A percentile compares a stretch with the other conserved stretches of the same genome.
phyloP scores from a whole-genome alignment of 495 filamentous ascomycete genomes.

The Entonaema liquescens region DNA sequence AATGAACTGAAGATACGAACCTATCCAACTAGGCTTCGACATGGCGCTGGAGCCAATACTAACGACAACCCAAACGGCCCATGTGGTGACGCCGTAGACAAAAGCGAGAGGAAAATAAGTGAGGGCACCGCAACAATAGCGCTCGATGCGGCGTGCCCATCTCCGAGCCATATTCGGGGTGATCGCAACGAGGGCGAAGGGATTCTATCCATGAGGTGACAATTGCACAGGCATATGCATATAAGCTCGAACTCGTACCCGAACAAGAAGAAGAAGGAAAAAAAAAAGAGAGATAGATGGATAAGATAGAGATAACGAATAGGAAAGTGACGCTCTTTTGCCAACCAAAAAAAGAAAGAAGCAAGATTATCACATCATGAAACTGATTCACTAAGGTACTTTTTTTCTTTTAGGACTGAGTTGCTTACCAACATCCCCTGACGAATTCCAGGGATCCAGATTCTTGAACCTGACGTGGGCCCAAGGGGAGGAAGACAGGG shows the following conservation, averaged over 20 bases:
- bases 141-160: slow-evolving; percentile 82
- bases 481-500: neutral
- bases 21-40: slow-evolving; percentile 69
- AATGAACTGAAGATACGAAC: slow-evolving; percentile 57
- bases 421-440: slow-evolving; percentile 1
- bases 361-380: slow-evolving; percentile 36
- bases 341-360: slow-evolving; percentile 14
- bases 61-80: slow-evolving; percentile 88
- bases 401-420: slow-evolving; percentile 9
- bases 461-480: neutral
- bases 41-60: slow-evolving; percentile 69
- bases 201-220: slow-evolving; percentile 40
- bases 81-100: slow-evolving; percentile 87
- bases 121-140: slow-evolving; percentile 78
- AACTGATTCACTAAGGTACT: slow-evolving; percentile 15
- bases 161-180: slow-evolving; percentile 53
- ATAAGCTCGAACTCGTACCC: neutral
- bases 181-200: slow-evolving; percentile 41
- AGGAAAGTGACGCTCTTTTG: slow-evolving; percentile 13
- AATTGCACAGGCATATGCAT: slow-evolving; percentile 3
- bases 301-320: slow-evolving; percentile 7
- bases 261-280: neutral
- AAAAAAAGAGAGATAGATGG: neutral
- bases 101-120: slow-evolving; percentile 91
- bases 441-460: slow-evolving; percentile 2